Base-by-base conservation (phyloP, 1,139 yeast genomes). In the Debaryomyces psychrophilus region DNA sequence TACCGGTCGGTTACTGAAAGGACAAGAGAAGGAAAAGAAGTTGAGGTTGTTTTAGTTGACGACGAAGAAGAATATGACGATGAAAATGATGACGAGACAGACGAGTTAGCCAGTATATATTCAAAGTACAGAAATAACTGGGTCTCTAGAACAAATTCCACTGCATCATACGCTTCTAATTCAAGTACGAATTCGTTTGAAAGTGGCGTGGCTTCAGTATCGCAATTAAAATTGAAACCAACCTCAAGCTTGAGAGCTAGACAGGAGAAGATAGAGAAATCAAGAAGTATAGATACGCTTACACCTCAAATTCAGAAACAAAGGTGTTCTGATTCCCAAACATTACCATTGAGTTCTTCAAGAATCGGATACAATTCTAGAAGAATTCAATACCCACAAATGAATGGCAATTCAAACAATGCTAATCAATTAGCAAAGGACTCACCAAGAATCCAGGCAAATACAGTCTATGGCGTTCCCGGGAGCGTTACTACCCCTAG, bases 1-100 rank as follows among this genome's bases (percentile, higher is more conserved):
- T 76, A 71, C 49, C 67, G 55, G 48, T 73, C 79, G 2, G 68
- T 72, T 2, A 68, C 73, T 1, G 79, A 75, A 46, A 67, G 61
- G 44, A 55, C 69, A 15, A 67, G 60, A 20, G 68, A 70, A 39
- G 82, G 82, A 2, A 69, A 67, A 44, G 64, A 69, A 12, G 72
- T 73, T 1, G 82, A 77, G 52, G 79, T 75, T 2, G 79, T 77
- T 4, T 62, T 73, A 54, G 75, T 72, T 3, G 77, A 71, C 28
- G 75, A 70, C 35, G 73, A 68, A 4, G 63, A 54, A 33, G 22
- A 60, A 14, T 54, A 56, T n/a, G 66, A 61, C 18, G 65, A 65
- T 29, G 62, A 62, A 18, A 60, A 61, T 15, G 50, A 53, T 3
- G 60, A 58, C 4, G 61, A 56, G 12, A 63, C 62, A 12, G 71